Base-by-base conservation (phyloP, 2,329 filamentous ascomycete genomes). In the Penicillium aurantiogriseum region DNA sequence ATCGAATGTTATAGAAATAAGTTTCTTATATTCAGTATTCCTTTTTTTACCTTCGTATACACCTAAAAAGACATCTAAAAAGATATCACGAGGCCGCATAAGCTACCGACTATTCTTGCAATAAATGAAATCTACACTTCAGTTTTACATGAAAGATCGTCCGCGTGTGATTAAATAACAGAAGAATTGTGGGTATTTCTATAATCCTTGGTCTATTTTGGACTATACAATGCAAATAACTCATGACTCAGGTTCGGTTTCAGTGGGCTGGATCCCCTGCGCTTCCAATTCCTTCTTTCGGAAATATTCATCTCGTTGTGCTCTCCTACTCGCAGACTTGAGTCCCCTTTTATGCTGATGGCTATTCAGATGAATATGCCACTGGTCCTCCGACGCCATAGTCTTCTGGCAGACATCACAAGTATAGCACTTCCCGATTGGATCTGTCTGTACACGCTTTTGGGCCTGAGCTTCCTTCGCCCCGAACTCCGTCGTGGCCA, bases 341-440 rank as follows among this genome's bases (percentile, higher is more conserved):
- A 87, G 70, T 5, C 82, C 74, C 23, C 85, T 84, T 56, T 83
- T 83, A 65, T 91, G 86, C 3, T 76, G 72, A 38, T 80, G 77
- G 56, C 85, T 84, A 51, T 78, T 78, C 11, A 84, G 67, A 69
- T 88, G 86, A 36, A 78, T 69, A 21, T 75, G 70, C 84, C 85
- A 88, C 59, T 87, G 81, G 29, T 80, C 79, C 57, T 83, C 79
- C 0, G 80, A 83, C 36, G 82, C 79, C 57, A 82, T 77, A 1
- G 80, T 81, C 48, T 80, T 82, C 17, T 79, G 77, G 69, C 94
- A 99, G 0, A 86, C 63, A 3, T 91, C 86, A 68, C 94, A 99
- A 19, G 67, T 69, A 33, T 71, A 70, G 38, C 81, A 83, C 63
- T 82, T 79, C 59, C 80, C 79, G 27, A 78, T 69, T 72, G 80